Percentiles rank a stretch among this genome's conserved stretches.
Evolutionary conservation across 208 protist genomes (phyloP).

Genomic region (Trypanosoma lewisi): DNA sequence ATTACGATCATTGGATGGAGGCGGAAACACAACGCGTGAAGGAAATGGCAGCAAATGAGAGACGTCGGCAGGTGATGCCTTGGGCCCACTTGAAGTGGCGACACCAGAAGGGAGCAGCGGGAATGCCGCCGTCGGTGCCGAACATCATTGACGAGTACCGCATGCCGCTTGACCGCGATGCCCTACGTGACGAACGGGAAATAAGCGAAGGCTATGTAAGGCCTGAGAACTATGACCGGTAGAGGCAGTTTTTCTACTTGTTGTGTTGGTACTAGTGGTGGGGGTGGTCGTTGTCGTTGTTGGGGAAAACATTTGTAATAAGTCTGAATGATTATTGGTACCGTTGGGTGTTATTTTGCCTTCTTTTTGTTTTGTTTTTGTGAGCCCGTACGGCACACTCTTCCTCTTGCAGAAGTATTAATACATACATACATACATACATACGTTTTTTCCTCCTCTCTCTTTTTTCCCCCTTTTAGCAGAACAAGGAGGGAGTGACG

Average conservation of each 20-base stretch:
- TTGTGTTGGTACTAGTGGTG: background rate
- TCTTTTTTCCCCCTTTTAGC: constrained; percentile 13
- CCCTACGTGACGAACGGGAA: constrained; percentile 59
- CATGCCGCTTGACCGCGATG: constrained; percentile 71
- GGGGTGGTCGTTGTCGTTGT: too few species aligned
- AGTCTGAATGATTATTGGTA: background rate
- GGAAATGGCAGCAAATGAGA: constrained; percentile 52
- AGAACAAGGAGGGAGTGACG: constrained; percentile 6
- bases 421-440: too few species aligned
- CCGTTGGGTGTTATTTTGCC: background rate
- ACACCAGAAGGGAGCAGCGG: constrained; percentile 20
- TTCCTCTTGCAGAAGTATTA: too few species aligned
- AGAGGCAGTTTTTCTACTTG: too few species aligned
- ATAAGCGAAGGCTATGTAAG: constrained; percentile 46
- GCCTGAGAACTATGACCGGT: constrained; percentile 49
- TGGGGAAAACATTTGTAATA: too few species aligned
- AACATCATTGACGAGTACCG: constrained; percentile 91
- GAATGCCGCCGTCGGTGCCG: constrained; percentile 72
- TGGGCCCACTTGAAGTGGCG: constrained; percentile 29
- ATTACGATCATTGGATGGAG: constrained; percentile 87
- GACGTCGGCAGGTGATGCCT: constrained; percentile 30
- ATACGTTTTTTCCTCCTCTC: constrained; percentile 10
- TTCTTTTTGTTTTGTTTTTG: constrained; percentile 21
- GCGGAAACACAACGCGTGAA: constrained; percentile 62
- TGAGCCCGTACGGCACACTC: background rate